Percentiles rank a stretch among this genome's conserved stretches.
These are phyloP conservation scores for Starmerella asiatica DNA, from an alignment of 805 yeast species.

Conservation along the genomic window DNA sequence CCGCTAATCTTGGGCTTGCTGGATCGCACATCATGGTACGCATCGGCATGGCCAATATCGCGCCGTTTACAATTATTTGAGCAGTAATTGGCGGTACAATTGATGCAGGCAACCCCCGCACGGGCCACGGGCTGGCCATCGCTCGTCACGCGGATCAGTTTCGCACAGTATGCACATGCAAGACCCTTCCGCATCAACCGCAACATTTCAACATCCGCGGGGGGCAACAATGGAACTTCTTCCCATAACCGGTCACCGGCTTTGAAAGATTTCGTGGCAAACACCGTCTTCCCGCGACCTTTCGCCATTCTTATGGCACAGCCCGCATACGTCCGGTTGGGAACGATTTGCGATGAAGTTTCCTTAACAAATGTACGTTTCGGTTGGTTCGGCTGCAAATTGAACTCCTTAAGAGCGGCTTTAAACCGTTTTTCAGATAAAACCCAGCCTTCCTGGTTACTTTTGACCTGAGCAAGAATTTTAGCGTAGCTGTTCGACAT, in stretches of 20 bases:
- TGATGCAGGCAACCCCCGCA: constrained; percentile 33
- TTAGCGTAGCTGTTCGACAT: constrained; percentile 45
- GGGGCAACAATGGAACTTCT: constrained; percentile 45
- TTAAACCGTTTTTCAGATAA: constrained; percentile 47
- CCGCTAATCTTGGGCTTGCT: constrained; percentile 22
- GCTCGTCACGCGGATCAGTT: constrained; percentile 29
- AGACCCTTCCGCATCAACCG: constrained; percentile 45
- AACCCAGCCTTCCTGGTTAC: constrained; percentile 43
- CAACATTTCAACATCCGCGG: constrained; percentile 57
- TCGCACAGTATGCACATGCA: constrained; percentile 65
- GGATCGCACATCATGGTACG: constrained; percentile 42
- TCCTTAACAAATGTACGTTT: constrained; percentile 40
- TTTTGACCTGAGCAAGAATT: constrained; percentile 39
- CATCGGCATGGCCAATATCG: constrained; percentile 40
- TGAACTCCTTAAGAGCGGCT: constrained; percentile 41
- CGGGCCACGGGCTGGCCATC: constrained; percentile 21
- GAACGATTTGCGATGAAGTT: constrained; percentile 39
- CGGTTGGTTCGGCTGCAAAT: constrained; percentile 35
- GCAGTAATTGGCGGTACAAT: constrained; percentile 66
- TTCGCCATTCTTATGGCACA: constrained; percentile 39
- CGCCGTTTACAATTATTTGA: constrained; percentile 42
- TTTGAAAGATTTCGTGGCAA: constrained; percentile 35
- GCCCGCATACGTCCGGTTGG: constrained; percentile 27
- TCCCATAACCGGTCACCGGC: constrained; percentile 47
- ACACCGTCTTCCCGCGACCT: constrained; percentile 48